Base-by-base conservation (phyloP, 2,329 filamentous ascomycete species). In the Aspergillus bombycis region DNA sequence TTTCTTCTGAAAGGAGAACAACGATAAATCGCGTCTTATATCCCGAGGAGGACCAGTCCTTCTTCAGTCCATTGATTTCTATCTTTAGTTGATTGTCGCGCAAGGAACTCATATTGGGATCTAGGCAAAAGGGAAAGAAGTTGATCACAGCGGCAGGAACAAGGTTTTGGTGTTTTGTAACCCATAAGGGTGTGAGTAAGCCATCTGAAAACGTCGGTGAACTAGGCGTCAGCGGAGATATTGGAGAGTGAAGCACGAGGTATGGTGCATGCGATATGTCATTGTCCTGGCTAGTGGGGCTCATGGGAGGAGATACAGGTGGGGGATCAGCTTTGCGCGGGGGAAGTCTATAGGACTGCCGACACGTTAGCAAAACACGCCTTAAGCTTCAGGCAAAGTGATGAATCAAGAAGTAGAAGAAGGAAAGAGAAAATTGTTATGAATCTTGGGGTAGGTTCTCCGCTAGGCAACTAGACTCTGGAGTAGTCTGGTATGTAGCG, bases 131-230 rank as follows among this genome's bases (percentile, higher is more conserved):
- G 41, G 86, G 85, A 74, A 96, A 96, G 79, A 96, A 95, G 68
- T 90, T 91, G 36, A 96, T 78, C 69, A 92, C 90, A 30, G 92
- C 85, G 65, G 92, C 91, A 1, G 94, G 94, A 26, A 98, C 85
- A 21, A 93, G 83, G 58, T 91, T 83, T 74, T 97, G 94, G 75
- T 98, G 94, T 76, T 98, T 99, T 64, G 87, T 86, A 60, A 96
- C 83, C 94, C 94, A 99, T 65, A 87, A 80, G 23, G 89, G 85
- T 64, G 93, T 88, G 75, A 97, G 88, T 63, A 97, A 82, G 5
- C 94, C 95, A 79, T 98, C 95, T 9, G 94, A 94, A 74, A 95
- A 98, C 3, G 96, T 85, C 2, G 88, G 83, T 9, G 94, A 97
- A 9, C 85, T 86, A 4, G 94, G 93, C 45, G 91, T 95, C 34